phyloP scores from a whole-genome alignment of 768 basidiomycete genomes.

The Mycena vitilis region DNA sequence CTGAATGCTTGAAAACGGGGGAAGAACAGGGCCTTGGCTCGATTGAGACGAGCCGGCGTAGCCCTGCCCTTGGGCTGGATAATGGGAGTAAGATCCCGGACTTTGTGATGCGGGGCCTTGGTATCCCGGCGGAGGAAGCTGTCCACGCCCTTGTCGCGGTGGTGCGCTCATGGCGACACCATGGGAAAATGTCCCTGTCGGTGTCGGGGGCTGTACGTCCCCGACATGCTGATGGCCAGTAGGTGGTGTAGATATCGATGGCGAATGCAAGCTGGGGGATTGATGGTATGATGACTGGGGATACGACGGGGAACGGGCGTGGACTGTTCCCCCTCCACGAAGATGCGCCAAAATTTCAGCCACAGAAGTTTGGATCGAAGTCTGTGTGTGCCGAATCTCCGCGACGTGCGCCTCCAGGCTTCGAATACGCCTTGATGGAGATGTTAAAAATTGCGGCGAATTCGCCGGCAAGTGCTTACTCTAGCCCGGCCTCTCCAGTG shows the following conservation, averaged over 20 bases:
- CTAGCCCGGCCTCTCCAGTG: constrained; percentile 89
- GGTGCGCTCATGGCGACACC: constrained; percentile 41
- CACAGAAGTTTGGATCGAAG: constrained; percentile 81
- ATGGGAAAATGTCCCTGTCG: constrained; percentile 47
- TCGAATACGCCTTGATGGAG: constrained; percentile 79
- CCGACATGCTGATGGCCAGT: constrained; percentile 53
- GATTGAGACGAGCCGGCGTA: constrained; percentile 45
- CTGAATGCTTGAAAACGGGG: constrained; percentile 79
- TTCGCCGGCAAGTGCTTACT: constrained; percentile 63
- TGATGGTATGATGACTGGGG: constrained; percentile 65
- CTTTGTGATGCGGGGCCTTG: constrained; percentile 49
- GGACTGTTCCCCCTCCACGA: constrained; percentile 60
- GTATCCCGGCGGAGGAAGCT: constrained; percentile 51
- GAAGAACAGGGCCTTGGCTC: constrained; percentile 65
- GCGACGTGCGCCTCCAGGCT: constrained; percentile 89
- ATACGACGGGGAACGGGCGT: constrained; percentile 75
- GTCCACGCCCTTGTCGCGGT: constrained; percentile 50
- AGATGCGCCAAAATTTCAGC: constrained; percentile 84
- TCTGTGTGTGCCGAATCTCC: constrained; percentile 80
- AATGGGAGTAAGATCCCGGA: constrained; percentile 56
- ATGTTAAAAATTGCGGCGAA: constrained; percentile 33
- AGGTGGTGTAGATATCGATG: constrained; percentile 63
- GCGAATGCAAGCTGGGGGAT: constrained; percentile 76
- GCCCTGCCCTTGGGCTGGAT: constrained; percentile 50
- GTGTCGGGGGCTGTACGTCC: constrained; percentile 55